Conservation (phyloP, 2,329 filamentous ascomycete genomes). For the Aspergillus proliferans region DNA sequence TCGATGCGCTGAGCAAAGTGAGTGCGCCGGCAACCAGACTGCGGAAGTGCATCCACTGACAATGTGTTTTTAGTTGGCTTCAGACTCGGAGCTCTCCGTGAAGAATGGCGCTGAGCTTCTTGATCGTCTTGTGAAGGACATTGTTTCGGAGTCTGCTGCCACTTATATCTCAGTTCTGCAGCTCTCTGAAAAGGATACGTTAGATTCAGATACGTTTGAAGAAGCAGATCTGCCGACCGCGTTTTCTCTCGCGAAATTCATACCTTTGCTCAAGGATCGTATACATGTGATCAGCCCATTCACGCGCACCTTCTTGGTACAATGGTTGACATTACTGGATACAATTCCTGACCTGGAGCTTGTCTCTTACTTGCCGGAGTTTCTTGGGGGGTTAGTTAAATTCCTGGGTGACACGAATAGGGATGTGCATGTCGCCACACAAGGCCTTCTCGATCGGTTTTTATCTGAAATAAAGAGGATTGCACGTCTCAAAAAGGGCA, state of each 20-base stretch:
- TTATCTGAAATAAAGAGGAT: conserved; percentile 92
- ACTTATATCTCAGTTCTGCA: conserved; percentile 90
- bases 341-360: conserved; percentile 95
- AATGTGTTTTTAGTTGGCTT: conserved; percentile 62
- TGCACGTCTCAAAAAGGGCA: conserved; percentile 82
- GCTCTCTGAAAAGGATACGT: conserved; percentile 45
- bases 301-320: conserved; percentile 88
- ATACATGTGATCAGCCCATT: conserved; percentile 94
- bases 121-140: conserved; percentile 91
- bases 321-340: conserved; percentile 90
- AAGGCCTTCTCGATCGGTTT: conserved; percentile 82
- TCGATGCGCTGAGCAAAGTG: conserved; percentile 95
- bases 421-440: conserved; percentile 92
- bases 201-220: conserved; percentile 35
- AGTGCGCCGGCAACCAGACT: conserved; percentile 9
- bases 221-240: conserved; percentile 64
- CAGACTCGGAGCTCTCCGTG: conserved; percentile 91
- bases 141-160: conserved; percentile 88
- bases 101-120: conserved; percentile 96
- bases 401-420: conserved; percentile 87
- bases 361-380: conserved; percentile 85
- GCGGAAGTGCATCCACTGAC: conserved; percentile 8
- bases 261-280: conserved; percentile 86
- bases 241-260: conserved; percentile 85
- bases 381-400: conserved; percentile 79